phyloP scores from a whole-genome alignment of 257 asterid species.

The Solanum pinnatisectum region DNA sequence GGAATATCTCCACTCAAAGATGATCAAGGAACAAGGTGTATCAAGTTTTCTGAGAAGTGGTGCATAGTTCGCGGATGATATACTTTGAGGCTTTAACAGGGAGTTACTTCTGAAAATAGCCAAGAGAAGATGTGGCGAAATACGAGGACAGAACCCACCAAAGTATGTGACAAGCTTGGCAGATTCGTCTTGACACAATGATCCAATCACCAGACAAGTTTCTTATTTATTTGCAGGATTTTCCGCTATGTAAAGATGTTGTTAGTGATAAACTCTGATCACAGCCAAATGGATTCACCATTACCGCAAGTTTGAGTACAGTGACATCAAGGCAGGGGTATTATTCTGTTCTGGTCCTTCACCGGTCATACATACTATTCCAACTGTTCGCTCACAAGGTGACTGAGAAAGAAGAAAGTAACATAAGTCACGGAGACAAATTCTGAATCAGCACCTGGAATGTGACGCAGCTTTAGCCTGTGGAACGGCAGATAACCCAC shows the following conservation, averaged over 20 bases:
- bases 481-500: conserved; percentile 37
- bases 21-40: not conserved
- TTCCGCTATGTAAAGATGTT: conserved; percentile 35
- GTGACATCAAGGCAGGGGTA: conserved; percentile 16
- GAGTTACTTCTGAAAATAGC: conserved; percentile 64
- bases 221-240: conserved; percentile 36
- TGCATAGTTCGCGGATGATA: conserved; percentile 65
- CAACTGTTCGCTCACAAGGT: conserved; percentile 60
- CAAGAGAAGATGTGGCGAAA: conserved; percentile 77
- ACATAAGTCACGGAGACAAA: conserved; percentile 5
- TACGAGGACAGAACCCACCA: conserved; percentile 54
- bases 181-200: conserved; percentile 24
- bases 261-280: conserved; percentile 26
- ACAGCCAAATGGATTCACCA: conserved; percentile 42
- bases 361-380: conserved; percentile 39
- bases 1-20: not conserved
- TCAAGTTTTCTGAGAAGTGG: conserved; percentile 44
- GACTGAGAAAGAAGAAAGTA: conserved; percentile 43
- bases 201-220: conserved; percentile 24
- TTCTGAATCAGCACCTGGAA: conserved; percentile 53
- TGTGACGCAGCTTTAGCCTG: conserved; percentile 24
- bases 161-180: conserved; percentile 30
- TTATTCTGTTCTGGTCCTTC: not conserved
- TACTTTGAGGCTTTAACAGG: conserved; percentile 72
- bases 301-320: conserved; percentile 25